phyloP scores from a whole-genome alignment of 306 rosid species.

The Psophocarpus tetragonolobus region DNA sequence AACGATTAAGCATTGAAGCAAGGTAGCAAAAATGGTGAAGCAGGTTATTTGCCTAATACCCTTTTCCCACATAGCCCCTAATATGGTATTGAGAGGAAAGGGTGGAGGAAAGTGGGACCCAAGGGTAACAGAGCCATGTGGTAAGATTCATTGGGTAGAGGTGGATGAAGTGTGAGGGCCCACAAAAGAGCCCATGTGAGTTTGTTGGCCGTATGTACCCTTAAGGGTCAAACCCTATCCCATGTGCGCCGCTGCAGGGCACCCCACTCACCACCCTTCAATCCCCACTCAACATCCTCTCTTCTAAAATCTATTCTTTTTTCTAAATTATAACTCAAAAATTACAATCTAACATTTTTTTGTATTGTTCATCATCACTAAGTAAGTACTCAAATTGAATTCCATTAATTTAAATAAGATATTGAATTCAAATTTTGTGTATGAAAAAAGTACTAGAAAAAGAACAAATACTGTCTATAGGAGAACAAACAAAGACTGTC shows the following conservation, averaged over 20 bases:
- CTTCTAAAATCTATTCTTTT: background rate
- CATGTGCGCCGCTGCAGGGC: slow-evolving; percentile 93
- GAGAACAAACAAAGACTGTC: too few relatives aligned
- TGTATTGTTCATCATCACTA: too few relatives aligned
- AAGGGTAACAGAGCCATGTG: slow-evolving; percentile 52
- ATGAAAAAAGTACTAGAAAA: too few relatives aligned
- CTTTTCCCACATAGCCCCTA: background rate
- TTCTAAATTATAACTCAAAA: too few relatives aligned
- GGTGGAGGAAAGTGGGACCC: slow-evolving; percentile 50
- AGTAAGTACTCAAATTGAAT: too few relatives aligned
- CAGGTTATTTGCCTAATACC: background rate
- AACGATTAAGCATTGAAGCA: background rate
- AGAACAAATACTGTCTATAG: too few relatives aligned
- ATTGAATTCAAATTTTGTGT: too few relatives aligned
- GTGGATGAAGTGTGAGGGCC: slow-evolving; percentile 42
- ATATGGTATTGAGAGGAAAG: background rate
- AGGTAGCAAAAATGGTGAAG: slow-evolving; percentile 11
- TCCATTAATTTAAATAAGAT: too few relatives aligned
- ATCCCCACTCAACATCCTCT: background rate
- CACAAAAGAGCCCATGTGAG: slow-evolving; percentile 64
- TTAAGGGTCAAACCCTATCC: slow-evolving; percentile 71
- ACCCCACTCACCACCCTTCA: slow-evolving; percentile 56
- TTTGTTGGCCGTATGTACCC: slow-evolving; percentile 62
- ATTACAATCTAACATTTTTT: too few relatives aligned
- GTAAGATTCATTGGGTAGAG: slow-evolving; percentile 52